phyloP scores from a whole-genome alignment of 2,329 filamentous ascomycete genomes.

The Fonsecaea pedrosoi region DNA sequence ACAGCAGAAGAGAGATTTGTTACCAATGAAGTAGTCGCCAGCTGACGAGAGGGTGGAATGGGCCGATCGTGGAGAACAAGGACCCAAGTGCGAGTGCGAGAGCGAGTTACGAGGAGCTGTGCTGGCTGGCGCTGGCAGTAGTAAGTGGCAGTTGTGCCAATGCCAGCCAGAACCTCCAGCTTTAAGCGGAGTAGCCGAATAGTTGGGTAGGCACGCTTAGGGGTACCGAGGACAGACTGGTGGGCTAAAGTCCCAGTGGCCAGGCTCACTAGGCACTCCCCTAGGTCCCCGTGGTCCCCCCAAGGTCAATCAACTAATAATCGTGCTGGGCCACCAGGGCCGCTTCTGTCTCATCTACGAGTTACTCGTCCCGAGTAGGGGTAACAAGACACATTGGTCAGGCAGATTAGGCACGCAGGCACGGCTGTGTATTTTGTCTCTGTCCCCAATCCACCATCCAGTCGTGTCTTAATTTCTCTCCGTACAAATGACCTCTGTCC shows the following conservation, averaged over 20 bases:
- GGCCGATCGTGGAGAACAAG: constrained; percentile 32
- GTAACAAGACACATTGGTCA: neutral
- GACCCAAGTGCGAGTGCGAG: constrained; percentile 8
- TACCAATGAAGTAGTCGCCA: constrained; percentile 25
- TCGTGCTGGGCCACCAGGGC: constrained; percentile 5
- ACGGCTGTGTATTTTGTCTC: constrained; percentile 3
- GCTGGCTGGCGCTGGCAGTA: neutral
- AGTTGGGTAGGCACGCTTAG: neutral
- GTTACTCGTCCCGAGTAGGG: neutral
- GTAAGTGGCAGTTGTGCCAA: constrained; percentile 14
- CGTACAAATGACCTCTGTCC: neutral
- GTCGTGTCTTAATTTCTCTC: neutral
- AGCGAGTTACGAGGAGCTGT: constrained; percentile 3
- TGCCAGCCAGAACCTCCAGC: constrained; percentile 8
- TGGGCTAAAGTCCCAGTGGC: neutral
- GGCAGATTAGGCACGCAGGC: neutral
- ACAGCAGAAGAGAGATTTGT: constrained; percentile 22
- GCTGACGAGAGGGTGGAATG: constrained; percentile 29
- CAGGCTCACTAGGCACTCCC: constrained; percentile 9
- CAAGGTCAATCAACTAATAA: neutral
- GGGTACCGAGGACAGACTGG: constrained; percentile 4
- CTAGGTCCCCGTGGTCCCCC: neutral
- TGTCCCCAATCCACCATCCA: neutral
- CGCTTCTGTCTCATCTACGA: constrained; percentile 1
- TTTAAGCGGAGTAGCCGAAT: constrained; percentile 36